Percentiles rank a stretch among this genome's conserved stretches.
Conservation (phyloP, 2,329 filamentous ascomycete species). For the Fusarium sp. region DNA sequence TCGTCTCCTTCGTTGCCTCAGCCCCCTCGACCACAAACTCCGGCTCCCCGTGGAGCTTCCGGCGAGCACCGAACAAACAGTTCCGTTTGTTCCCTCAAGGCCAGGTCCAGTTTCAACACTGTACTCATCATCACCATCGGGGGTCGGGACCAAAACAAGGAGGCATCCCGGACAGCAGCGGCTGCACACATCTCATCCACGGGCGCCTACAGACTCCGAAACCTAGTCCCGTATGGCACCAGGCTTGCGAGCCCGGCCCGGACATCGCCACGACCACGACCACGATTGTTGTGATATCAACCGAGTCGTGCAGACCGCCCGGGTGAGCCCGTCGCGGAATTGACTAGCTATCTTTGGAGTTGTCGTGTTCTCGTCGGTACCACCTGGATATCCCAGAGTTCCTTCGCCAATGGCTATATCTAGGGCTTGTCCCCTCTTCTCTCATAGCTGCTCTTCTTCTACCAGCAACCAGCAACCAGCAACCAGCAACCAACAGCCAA, state of each 20-base stretch:
- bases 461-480: background rate
- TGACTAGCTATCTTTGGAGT: constrained; percentile 2
- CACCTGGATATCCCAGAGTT: background rate
- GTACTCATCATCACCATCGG: background rate
- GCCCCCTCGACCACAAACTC: background rate
- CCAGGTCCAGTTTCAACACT: background rate
- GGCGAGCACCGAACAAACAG: background rate
- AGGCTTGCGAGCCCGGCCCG: background rate
- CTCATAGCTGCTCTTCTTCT: background rate
- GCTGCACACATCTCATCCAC: constrained; percentile 9
- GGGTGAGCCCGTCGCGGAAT: background rate
- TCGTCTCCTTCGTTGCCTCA: background rate
- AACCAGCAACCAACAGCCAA: background rate
- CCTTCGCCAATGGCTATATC: constrained; percentile 11
- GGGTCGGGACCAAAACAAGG: constrained; percentile 14
- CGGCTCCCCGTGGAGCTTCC: background rate
- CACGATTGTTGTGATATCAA: background rate
- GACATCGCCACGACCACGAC: background rate
- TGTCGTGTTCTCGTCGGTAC: background rate
- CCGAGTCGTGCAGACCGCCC: constrained; percentile 1
- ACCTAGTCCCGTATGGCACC: constrained; percentile 7
- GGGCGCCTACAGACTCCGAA: constrained; percentile 27
- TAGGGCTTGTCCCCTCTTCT: background rate
- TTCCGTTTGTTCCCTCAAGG: background rate
- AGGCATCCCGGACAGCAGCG: constrained; percentile 3